phyloP scores from a whole-genome alignment of 805 yeast genomes.

The Torulaspora microellipsoides region DNA sequence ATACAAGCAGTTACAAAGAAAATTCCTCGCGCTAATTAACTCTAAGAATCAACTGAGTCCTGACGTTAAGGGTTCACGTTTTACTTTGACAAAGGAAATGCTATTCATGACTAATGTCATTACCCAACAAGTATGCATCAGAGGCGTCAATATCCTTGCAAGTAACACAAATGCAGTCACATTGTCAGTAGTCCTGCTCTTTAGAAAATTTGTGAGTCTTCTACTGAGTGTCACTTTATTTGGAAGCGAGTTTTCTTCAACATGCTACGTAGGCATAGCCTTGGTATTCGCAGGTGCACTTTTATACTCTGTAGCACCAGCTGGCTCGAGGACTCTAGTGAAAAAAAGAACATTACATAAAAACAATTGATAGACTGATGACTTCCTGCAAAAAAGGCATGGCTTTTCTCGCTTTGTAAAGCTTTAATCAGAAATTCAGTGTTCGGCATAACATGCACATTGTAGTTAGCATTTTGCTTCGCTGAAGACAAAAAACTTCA shows the following conservation, averaged over 20 bases:
- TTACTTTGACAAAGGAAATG: conserved; percentile 18
- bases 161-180: conserved; percentile 58
- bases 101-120: conserved; percentile 41
- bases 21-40: conserved; percentile 27
- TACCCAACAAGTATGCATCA: conserved; percentile 58
- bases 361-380: too few species aligned
- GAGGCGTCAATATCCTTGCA: conserved; percentile 62
- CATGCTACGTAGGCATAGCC: conserved; percentile 44
- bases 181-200: conserved; percentile 52
- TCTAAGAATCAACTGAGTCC: conserved; percentile 10
- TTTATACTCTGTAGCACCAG: conserved; percentile 35
- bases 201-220: conserved; percentile 60
- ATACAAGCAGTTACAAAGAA: conserved; percentile 28
- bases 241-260: conserved; percentile 39
- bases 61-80: conserved; percentile 9
- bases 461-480: too few species aligned
- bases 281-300: conserved; percentile 55
- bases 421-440: too few species aligned
- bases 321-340: background rate
- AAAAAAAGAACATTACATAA: background rate
- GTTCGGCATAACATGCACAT: too few species aligned
- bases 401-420: too few species aligned
- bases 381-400: too few species aligned
- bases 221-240: conserved; percentile 52
- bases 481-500: too few species aligned